Evolutionary conservation across 805 yeast species (phyloP).

Genomic region (Starmerella vitae): DNA sequence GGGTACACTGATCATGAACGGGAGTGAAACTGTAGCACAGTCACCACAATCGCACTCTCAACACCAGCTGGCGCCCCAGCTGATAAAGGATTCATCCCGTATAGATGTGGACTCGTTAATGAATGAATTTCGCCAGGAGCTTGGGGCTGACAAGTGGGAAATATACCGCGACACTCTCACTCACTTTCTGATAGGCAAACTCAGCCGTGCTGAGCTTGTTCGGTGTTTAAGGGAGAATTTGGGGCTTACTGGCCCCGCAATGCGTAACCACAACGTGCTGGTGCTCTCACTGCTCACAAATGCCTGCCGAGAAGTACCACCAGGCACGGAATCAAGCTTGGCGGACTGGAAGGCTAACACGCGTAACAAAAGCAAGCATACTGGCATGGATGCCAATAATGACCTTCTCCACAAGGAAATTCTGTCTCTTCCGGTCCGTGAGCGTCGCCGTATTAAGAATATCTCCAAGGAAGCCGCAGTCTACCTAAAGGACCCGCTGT

Average conservation of each 20-base stretch:
- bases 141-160: conserved; percentile 70
- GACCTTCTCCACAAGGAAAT: conserved; percentile 78
- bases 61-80: conserved; percentile 7
- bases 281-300: conserved; percentile 73
- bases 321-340: conserved; percentile 33
- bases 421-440: conserved; percentile 71
- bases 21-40: background rate
- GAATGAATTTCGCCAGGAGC: conserved; percentile 51
- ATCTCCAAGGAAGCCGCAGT: conserved; percentile 60
- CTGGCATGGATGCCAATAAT: conserved; percentile 37
- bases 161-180: conserved; percentile 69
- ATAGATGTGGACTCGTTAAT: conserved; percentile 48
- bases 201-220: conserved; percentile 63
- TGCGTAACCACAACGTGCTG: conserved; percentile 69
- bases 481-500: conserved; percentile 37
- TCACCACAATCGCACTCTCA: background rate
- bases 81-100: conserved; percentile 13
- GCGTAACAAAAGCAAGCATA: conserved; percentile 32
- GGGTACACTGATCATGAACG: background rate
- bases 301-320: conserved; percentile 61
- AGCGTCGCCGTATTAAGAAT: conserved; percentile 68
- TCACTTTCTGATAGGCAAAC: conserved; percentile 45
- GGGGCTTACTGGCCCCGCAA: conserved; percentile 26
- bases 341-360: conserved; percentile 28
- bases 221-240: conserved; percentile 45